phyloP scores from a whole-genome alignment of 441 rosid species.

The Rhodomyrtus psidioides region DNA sequence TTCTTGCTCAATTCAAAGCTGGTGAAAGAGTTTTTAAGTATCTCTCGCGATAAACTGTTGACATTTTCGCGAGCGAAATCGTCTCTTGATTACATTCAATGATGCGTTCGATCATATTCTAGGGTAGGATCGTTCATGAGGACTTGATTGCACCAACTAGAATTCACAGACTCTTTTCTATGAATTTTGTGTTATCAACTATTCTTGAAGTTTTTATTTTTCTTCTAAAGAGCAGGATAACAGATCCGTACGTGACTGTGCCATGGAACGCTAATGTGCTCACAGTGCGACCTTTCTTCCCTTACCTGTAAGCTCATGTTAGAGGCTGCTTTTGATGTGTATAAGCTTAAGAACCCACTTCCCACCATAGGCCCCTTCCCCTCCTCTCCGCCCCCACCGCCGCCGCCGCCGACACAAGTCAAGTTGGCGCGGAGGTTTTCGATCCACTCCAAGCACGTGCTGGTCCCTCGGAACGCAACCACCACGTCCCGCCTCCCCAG shows the following conservation, averaged over 20 bases:
- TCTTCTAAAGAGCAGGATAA: background rate
- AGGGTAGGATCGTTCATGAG: background rate
- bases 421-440: slow-evolving; percentile 1
- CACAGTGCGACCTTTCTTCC: background rate
- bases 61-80: background rate
- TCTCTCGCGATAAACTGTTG: background rate
- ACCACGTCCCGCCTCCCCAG: slow-evolving; percentile 9
- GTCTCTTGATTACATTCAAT: background rate
- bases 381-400: background rate
- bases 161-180: background rate
- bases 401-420: background rate
- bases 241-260: background rate
- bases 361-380: background rate
- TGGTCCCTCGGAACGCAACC: slow-evolving; percentile 7
- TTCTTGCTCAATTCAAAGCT: background rate
- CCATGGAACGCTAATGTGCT: background rate
- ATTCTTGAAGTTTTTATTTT: background rate
- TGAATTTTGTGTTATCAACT: background rate
- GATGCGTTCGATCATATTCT: background rate
- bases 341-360: background rate
- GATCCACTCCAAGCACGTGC: slow-evolving; percentile 8
- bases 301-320: background rate
- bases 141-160: background rate
- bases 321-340: background rate
- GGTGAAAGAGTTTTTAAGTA: background rate